Conservation (phyloP, 768 basidiomycete genomes). For the Macrolepiota dolichaula region DNA sequence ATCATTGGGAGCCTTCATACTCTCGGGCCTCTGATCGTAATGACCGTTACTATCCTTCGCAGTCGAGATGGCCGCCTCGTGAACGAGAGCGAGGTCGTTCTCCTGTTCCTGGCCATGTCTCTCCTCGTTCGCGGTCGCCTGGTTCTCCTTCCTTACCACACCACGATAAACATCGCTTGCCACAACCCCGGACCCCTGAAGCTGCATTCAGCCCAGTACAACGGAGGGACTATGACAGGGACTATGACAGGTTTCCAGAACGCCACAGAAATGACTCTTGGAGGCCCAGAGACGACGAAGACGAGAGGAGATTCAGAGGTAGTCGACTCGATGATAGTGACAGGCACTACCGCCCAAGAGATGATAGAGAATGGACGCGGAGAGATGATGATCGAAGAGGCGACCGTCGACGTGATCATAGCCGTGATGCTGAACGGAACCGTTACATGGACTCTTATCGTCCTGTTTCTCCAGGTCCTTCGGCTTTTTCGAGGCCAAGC, state of each 20-base stretch:
- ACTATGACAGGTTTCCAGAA: slow-evolving; percentile 28
- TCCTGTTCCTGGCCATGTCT: slow-evolving; percentile 22
- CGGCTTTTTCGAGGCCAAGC: slow-evolving; percentile 17
- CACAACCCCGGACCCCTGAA: slow-evolving; percentile 33
- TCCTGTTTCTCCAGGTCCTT: slow-evolving; percentile 18
- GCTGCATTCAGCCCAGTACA: slow-evolving; percentile 36
- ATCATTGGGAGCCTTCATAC: slow-evolving; percentile 34
- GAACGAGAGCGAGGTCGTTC: slow-evolving; percentile 24
- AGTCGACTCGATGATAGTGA: slow-evolving; percentile 17
- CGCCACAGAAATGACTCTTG: slow-evolving; percentile 13
- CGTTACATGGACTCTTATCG: slow-evolving; percentile 20
- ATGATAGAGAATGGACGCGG: slow-evolving; percentile 32
- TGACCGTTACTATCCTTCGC: slow-evolving; percentile 6
- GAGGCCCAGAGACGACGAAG: slow-evolving; percentile 27
- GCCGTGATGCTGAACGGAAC: slow-evolving; percentile 20
- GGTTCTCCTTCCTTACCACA: slow-evolving; percentile 12
- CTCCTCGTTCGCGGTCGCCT: slow-evolving; percentile 20
- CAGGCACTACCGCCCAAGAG: slow-evolving; percentile 23
- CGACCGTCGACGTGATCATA: slow-evolving; percentile 15
- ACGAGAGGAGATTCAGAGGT: slow-evolving; percentile 26
- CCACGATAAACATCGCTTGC: slow-evolving; percentile 34
- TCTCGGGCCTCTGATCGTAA: slow-evolving; percentile 11
- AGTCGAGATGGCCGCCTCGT: slow-evolving; percentile 12
- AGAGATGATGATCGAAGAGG: slow-evolving; percentile 24
- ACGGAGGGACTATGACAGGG: slow-evolving; percentile 28